Conservation (phyloP, 2,329 filamentous ascomycete genomes). For the Claviceps sp. region DNA sequence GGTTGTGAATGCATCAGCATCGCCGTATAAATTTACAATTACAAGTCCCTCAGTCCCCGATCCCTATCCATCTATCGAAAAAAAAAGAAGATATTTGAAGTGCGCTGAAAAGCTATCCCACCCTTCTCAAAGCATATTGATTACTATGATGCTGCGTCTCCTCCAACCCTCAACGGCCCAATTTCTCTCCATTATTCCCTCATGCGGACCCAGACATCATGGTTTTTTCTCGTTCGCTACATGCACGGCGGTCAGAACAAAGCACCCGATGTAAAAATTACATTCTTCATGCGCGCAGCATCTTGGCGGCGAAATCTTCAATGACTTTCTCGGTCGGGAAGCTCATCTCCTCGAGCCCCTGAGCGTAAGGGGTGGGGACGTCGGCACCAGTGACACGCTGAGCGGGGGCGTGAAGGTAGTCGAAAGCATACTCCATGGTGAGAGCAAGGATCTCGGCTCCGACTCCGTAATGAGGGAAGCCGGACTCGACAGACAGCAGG, state of each 20-base stretch:
- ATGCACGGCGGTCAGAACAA: neutral
- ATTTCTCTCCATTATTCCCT: neutral
- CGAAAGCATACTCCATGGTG: constrained; percentile 94
- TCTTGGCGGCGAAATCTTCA: constrained; percentile 75
- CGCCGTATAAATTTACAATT: constrained; percentile 28
- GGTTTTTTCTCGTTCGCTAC: neutral
- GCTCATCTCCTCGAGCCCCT: constrained; percentile 83
- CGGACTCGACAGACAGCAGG: constrained; percentile 84
- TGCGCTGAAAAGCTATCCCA: constrained; percentile 8
- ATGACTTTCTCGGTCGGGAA: constrained; percentile 90
- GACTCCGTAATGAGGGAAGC: constrained; percentile 91
- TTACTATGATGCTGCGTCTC: constrained; percentile 6
- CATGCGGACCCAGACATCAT: neutral
- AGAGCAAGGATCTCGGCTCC: constrained; percentile 85
- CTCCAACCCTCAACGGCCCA: constrained; percentile 3
- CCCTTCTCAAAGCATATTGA: constrained; percentile 5
- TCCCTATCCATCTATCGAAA: constrained; percentile 23
- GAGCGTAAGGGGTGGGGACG: constrained; percentile 90
- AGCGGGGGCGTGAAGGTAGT: constrained; percentile 90
- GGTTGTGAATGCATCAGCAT: constrained; percentile 25
- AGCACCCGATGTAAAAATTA: neutral
- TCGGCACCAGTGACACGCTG: constrained; percentile 93
- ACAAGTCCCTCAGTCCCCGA: constrained; percentile 22
- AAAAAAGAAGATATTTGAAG: constrained; percentile 12
- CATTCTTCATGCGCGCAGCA: constrained; percentile 57